Evolutionary conservation across 352 stramenopile genomes (phyloP), one percentile per base, ranked within the genome.

Genomic region (Phytophthora capsici): DNA sequence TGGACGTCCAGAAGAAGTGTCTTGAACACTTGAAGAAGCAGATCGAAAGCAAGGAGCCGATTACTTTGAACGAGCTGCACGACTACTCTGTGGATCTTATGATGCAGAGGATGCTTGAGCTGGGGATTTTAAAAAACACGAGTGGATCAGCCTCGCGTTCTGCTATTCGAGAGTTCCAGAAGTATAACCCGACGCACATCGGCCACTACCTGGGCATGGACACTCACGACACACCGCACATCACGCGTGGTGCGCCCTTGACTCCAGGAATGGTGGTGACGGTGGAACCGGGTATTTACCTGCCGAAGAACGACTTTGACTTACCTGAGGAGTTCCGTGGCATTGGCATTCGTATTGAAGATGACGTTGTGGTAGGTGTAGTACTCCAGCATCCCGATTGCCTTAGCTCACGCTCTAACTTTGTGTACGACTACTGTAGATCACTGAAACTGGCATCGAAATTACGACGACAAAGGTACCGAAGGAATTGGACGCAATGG

Each of bases 131-230:
- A 17, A 82, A 74, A 43, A 45, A 56, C 13, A 71, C 55, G 41
- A 60, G 65, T 47, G 60, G 45, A 1, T 32, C 69, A 13, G 54
- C 57, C 38, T 75, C 79, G 49, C 74, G 69, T 26, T 62, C 73
- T 13, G 66, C 77, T 6, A 63, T 86, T 43, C 66, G 59, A 13
- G 78, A 90, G 57, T 89, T 93, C 59, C 82, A 91, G 22, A 85
- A 82, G 63, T 95, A 95, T 65, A 95, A 95, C 56, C 86, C 86
- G 44, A 95, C 86, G n/a, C 84, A 95, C 46, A 87, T 95, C 23
- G 84, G 86, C 7, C 86, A 95, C 60, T 95, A 93, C 62, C 49
- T 95, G 13, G 86, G 86, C 51, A 92, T 95, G 75, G 86, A 95
- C 55, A 86, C 88, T 7, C 86, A 95, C 53, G 86, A 95, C 55